phyloP scores from a whole-genome alignment of 768 basidiomycete species.

The Hericium erinaceus region DNA sequence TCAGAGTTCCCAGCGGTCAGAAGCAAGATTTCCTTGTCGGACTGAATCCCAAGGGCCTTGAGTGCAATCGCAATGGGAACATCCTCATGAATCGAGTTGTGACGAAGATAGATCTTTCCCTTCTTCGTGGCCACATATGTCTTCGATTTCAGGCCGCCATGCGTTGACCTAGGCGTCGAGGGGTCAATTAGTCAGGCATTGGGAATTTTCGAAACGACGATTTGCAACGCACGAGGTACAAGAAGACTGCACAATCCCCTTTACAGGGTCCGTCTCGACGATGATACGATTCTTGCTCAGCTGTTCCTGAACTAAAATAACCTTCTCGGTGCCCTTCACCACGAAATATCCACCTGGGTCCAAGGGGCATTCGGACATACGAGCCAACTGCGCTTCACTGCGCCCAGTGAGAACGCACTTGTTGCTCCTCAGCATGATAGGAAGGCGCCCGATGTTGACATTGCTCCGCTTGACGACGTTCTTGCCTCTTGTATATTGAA shows the following conservation, averaged over 20 bases:
- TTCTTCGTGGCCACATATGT: constrained; percentile 96
- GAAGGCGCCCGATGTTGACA: constrained; percentile 83
- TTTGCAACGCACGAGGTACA: constrained; percentile 77
- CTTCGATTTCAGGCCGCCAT: constrained; percentile 87
- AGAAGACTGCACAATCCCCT: constrained; percentile 87
- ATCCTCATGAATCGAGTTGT: constrained; percentile 96
- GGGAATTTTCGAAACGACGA: neutral
- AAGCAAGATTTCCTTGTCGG: constrained; percentile 95
- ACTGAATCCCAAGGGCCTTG: constrained; percentile 92
- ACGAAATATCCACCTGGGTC: constrained; percentile 99
- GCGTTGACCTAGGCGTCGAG: constrained; percentile 49
- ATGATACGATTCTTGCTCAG: constrained; percentile 98
- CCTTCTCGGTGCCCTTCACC: constrained; percentile 98
- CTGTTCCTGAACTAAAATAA: constrained; percentile 98
- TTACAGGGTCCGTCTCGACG: constrained; percentile 86
- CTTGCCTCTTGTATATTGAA: constrained; percentile 90
- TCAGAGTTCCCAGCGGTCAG: constrained; percentile 90
- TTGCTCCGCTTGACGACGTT: constrained; percentile 76
- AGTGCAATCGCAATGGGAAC: constrained; percentile 94
- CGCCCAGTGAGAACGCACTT: constrained; percentile 84
- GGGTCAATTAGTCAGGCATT: constrained; percentile 7
- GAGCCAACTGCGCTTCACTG: constrained; percentile 74
- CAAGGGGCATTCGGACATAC: constrained; percentile 93
- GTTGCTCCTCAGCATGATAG: constrained; percentile 94
- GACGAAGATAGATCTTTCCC: constrained; percentile 88